phyloP scores from a whole-genome alignment of 208 protist genomes.

The Trypanosoma cruzi region DNA sequence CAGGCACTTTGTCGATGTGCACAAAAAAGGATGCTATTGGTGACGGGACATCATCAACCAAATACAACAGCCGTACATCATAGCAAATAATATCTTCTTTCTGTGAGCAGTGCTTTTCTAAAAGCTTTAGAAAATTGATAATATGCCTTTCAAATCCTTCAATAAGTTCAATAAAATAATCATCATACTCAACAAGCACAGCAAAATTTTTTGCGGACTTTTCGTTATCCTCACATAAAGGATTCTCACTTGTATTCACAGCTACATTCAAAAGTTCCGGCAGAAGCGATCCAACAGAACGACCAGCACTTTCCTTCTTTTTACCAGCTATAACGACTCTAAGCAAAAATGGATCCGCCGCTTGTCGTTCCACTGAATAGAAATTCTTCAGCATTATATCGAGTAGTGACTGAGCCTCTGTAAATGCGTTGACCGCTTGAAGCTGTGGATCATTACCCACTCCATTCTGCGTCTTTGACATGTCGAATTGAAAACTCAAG shows the following conservation, averaged over 20 bases:
- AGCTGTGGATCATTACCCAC: conserved; percentile 35
- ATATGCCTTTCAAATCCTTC: conserved; percentile 70
- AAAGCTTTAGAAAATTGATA: conserved; percentile 40
- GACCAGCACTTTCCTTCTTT: conserved; percentile 21
- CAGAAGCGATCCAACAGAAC: conserved; percentile 22
- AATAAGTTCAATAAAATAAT: conserved; percentile 62
- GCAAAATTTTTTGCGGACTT: conserved; percentile 2
- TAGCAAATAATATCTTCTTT: conserved; percentile 21
- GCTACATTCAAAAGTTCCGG: conserved; percentile 14
- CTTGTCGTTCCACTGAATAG: conserved; percentile 30
- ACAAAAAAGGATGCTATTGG: conserved; percentile 26
- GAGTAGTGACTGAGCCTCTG: conserved; percentile 46
- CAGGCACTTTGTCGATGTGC: conserved; percentile 60
- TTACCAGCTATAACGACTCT: conserved; percentile 49
- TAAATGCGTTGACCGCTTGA: conserved; percentile 38
- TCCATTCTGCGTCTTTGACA: conserved; percentile 4
- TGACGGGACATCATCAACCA: conserved; percentile 64
- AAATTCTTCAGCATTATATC: conserved; percentile 53
- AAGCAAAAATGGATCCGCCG: conserved; percentile 53
- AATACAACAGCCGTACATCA: conserved; percentile 54
- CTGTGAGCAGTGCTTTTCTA: conserved; percentile 29
- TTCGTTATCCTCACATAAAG: neutral
- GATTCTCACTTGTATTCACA: conserved; percentile 11
- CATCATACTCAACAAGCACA: conserved; percentile 68
- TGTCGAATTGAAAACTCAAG: neutral